A percentile compares a stretch with the other conserved stretches of the same genome.
Conservation (phyloP, 2,329 filamentous ascomycete species). For the Talaromyces amestolkiae region DNA sequence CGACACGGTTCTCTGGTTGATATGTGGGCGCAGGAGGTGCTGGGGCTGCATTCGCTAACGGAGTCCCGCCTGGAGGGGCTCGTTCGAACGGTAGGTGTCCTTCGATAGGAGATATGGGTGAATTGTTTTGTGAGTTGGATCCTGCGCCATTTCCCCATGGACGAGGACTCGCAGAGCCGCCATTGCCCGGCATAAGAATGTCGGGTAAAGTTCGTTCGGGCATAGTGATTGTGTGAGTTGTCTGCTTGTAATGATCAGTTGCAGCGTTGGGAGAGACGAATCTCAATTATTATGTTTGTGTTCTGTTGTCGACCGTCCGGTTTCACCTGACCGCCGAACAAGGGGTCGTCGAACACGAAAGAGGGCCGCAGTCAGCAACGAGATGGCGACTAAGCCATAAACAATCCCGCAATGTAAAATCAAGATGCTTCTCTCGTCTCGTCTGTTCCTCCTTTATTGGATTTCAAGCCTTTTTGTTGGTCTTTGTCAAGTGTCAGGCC, state of each 20-base stretch:
- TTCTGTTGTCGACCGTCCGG: slow-evolving; percentile 4
- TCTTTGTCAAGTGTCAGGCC: slow-evolving; percentile 11
- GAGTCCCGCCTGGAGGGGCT: slow-evolving; percentile 10
- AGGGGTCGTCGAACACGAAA: slow-evolving; percentile 15
- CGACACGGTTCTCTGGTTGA: slow-evolving; percentile 28
- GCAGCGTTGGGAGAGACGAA: not conserved
- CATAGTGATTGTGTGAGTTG: slow-evolving; percentile 31
- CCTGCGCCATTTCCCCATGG: slow-evolving; percentile 39
- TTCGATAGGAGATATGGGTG: slow-evolving; percentile 42
- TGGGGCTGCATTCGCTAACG: slow-evolving; percentile 2
- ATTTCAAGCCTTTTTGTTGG: not conserved
- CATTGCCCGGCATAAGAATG: slow-evolving; percentile 44
- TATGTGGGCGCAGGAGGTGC: slow-evolving; percentile 10
- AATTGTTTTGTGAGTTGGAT: slow-evolving; percentile 36
- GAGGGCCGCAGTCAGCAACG: slow-evolving; percentile 13
- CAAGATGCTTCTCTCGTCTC: not conserved
- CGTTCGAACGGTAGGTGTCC: slow-evolving; percentile 34
- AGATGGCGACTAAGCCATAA: slow-evolving; percentile 16
- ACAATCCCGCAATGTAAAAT: not conserved
- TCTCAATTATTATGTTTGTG: not conserved
- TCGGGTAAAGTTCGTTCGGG: slow-evolving; percentile 43
- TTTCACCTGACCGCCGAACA: slow-evolving; percentile 19
- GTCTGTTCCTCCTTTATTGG: not conserved
- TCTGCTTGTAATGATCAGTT: not conserved
- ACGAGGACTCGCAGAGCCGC: slow-evolving; percentile 32